Evolutionary conservation across 305 asterid species (phyloP).

Genomic region (Fraxinus latifolia): DNA sequence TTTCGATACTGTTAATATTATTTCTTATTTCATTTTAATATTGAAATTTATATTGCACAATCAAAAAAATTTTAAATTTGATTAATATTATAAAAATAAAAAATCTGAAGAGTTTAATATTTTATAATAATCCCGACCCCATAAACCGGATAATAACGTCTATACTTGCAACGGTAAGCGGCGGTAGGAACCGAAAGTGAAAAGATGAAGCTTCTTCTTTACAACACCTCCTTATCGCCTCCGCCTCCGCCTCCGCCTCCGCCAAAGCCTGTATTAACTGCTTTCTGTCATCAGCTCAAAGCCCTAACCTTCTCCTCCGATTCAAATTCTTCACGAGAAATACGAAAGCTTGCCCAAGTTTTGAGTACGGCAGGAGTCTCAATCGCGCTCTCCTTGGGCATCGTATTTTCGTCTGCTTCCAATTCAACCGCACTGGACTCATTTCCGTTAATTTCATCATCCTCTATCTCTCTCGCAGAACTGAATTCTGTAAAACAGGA

Average conservation of each 20-base stretch:
- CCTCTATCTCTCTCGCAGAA: constrained; percentile 8
- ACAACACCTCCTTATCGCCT: constrained; percentile 30
- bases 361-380: constrained; percentile 50
- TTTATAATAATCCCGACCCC: background rate
- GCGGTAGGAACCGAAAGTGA: background rate
- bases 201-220: constrained; percentile 42
- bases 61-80: too few species aligned
- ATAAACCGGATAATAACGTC: background rate
- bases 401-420: constrained; percentile 53
- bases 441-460: constrained; percentile 8
- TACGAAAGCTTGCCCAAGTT: constrained; percentile 28
- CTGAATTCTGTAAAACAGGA: constrained; percentile 28
- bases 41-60: too few species aligned
- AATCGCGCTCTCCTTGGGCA: constrained; percentile 54
- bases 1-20: too few species aligned
- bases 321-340: constrained; percentile 17
- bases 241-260: constrained; percentile 19
- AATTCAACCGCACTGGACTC: constrained; percentile 36
- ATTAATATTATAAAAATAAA: too few species aligned
- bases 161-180: constrained; percentile 18
- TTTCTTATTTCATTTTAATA: too few species aligned
- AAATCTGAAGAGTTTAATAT: too few species aligned
- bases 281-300: background rate
- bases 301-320: background rate
- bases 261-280: constrained; percentile 7